Evolutionary conservation across 305 asterid species (phyloP).

Genomic region (Fraxinus dipetala): DNA sequence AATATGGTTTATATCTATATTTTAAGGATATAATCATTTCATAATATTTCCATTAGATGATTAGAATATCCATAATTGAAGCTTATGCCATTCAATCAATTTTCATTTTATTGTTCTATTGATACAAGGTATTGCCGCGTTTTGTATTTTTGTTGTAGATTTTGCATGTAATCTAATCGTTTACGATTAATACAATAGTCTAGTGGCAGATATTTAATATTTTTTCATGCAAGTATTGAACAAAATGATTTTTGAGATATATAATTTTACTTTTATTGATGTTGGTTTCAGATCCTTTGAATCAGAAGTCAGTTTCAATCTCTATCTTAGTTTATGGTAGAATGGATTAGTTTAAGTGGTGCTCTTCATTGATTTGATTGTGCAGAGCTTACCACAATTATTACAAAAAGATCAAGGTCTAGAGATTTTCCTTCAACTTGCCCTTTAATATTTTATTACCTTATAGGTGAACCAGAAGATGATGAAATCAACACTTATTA

Average conservation of each 20-base stretch:
- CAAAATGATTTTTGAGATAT: background rate
- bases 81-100: background rate
- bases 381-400: background rate
- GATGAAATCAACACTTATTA: constrained; percentile 78
- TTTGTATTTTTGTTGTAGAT: background rate
- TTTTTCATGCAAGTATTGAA: background rate
- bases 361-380: background rate
- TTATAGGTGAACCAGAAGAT: constrained; percentile 69
- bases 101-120: background rate
- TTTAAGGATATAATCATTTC: background rate
- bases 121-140: background rate
- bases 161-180: background rate
- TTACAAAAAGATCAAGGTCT: background rate
- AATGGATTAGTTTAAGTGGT: background rate
- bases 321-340: background rate
- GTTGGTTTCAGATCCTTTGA: background rate
- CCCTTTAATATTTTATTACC: background rate
- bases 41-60: background rate
- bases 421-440: background rate
- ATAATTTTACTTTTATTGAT: background rate
- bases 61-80: background rate
- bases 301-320: background rate
- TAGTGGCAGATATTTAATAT: background rate
- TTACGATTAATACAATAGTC: background rate
- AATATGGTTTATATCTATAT: background rate